Percentiles rank a stretch among this genome's conserved stretches.
These are phyloP conservation scores for Sedum album DNA, from an alignment of 164 flowering plant species.

Conservation along the genomic window DNA sequence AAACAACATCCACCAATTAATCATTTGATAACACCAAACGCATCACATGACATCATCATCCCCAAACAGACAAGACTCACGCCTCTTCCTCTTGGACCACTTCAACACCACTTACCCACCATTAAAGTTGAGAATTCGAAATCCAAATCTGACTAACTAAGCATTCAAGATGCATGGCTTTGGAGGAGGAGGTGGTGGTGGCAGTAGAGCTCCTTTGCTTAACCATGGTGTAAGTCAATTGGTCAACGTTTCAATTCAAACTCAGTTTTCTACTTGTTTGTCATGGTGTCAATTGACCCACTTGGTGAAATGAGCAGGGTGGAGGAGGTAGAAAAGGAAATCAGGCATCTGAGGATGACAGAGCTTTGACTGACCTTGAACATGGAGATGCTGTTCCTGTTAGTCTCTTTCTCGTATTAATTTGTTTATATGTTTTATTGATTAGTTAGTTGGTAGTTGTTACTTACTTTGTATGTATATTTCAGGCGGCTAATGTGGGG, in stretches of 20 bases:
- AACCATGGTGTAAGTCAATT: neutral
- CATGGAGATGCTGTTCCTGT: slow-evolving; percentile 77
- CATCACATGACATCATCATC: too few species aligned
- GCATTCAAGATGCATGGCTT: neutral
- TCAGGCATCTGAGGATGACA: slow-evolving; percentile 25
- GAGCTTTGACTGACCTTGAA: slow-evolving; percentile 47
- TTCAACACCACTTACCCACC: too few species aligned
- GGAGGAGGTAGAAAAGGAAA: slow-evolving; percentile 36
- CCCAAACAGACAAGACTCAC: too few species aligned
- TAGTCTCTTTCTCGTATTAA: neutral
- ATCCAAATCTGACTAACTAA: too few species aligned
- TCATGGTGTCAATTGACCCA: too few species aligned
- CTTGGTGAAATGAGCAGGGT: neutral
- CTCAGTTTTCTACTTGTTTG: too few species aligned
- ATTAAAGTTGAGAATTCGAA: too few species aligned
- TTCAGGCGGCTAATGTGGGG: slow-evolving; percentile 83
- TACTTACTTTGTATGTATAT: slow-evolving; percentile 12
- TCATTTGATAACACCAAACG: too few species aligned
- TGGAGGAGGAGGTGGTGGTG: neutral
- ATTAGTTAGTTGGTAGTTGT: neutral
- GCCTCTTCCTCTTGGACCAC: too few species aligned
- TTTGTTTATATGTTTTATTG: neutral
- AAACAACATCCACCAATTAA: too few species aligned
- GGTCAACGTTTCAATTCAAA: neutral
- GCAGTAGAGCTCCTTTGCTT: neutral